Percentiles rank a stretch among this genome's conserved stretches.
Conservation (phyloP, 495 filamentous ascomycete species). For the Corynascus novoguineensis region DNA sequence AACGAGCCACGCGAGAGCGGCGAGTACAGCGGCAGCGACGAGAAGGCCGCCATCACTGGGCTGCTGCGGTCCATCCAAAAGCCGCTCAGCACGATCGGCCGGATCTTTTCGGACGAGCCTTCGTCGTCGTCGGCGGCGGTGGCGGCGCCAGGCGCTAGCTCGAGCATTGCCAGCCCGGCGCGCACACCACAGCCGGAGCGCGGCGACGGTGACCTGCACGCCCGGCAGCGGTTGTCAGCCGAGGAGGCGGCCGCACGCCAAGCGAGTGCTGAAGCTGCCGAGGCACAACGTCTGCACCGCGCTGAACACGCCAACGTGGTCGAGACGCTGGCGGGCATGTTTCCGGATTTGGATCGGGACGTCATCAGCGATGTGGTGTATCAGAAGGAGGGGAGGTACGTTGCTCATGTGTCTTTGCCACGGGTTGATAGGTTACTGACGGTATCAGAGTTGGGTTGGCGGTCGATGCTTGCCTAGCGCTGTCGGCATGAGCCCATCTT, state of each 20-base stretch:
- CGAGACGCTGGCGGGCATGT: constrained; percentile 88
- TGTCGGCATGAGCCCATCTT: constrained; percentile 46
- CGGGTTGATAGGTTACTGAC: constrained; percentile 13
- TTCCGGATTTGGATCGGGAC: constrained; percentile 83
- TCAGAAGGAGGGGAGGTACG: constrained; percentile 85
- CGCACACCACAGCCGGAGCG: constrained; percentile 55
- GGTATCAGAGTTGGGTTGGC: constrained; percentile 70
- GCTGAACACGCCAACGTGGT: constrained; percentile 87
- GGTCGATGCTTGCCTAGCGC: constrained; percentile 84
- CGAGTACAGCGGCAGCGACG: constrained; percentile 48
- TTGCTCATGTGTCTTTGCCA: too few relatives aligned
- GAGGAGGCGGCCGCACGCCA: constrained; percentile 93
- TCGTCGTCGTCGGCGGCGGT: constrained; percentile 31
- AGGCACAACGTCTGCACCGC: constrained; percentile 77
- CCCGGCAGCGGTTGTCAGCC: constrained; percentile 51
- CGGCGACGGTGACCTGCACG: constrained; percentile 30
- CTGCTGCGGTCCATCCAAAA: constrained; percentile 86
- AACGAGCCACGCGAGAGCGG: constrained; percentile 36
- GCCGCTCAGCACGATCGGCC: constrained; percentile 89
- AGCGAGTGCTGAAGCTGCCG: constrained; percentile 85
- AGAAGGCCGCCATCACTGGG: constrained; percentile 76
- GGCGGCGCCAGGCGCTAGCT: constrained; percentile 30
- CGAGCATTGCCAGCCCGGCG: constrained; percentile 45
- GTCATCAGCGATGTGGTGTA: constrained; percentile 91
- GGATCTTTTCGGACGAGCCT: constrained; percentile 87